phyloP scores from a whole-genome alignment of 257 asterid genomes.

The Solanum sitiens region DNA sequence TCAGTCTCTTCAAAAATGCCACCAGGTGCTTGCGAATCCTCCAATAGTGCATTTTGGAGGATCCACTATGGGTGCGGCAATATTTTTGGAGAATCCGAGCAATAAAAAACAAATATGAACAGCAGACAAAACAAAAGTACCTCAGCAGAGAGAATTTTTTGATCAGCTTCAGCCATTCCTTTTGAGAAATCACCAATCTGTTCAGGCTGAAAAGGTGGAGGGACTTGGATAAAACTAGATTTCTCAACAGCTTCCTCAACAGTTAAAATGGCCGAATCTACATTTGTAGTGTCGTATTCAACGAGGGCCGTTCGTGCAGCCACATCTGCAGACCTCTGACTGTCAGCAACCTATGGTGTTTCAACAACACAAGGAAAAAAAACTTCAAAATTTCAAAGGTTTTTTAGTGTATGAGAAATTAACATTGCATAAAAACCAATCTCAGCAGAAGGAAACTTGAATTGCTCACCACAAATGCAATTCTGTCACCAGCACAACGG shows the following conservation, averaged over 20 bases:
- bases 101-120: not conserved
- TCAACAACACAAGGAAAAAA: not conserved
- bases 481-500: conserved; percentile 50
- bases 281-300: conserved; percentile 33
- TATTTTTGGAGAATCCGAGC: not conserved
- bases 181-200: conserved; percentile 50
- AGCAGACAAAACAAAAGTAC: conserved; percentile 11
- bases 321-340: conserved; percentile 43
- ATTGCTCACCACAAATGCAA: conserved; percentile 55
- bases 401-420: not conserved
- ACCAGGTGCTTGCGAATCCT: not conserved
- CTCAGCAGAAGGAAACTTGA: not conserved
- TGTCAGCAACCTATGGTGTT: conserved; percentile 40
- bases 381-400: not conserved
- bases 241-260: conserved; percentile 62
- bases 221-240: conserved; percentile 46
- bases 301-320: conserved; percentile 43
- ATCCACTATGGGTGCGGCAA: not conserved
- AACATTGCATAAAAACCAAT: not conserved
- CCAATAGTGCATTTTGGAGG: not conserved
- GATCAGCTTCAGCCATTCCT: conserved; percentile 78
- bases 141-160: conserved; percentile 50
- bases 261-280: conserved; percentile 53
- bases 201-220: conserved; percentile 28
- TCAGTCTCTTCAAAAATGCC: not conserved